Base-by-base conservation (phyloP, 352 stramenopile genomes). In the Phytophthora brassicae region DNA sequence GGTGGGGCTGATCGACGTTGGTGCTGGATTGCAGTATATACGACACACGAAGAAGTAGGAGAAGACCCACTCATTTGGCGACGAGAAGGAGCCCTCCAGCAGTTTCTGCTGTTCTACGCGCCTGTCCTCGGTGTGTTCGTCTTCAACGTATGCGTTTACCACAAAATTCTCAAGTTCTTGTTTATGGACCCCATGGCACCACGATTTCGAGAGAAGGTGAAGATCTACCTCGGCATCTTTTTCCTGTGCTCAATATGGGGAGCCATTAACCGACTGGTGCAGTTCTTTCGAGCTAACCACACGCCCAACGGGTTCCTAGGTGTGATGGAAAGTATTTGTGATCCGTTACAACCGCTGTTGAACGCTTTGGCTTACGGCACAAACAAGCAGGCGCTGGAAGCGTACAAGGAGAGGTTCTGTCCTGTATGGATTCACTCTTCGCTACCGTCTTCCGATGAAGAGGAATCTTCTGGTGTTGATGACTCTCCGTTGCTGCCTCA, bases 211-310 rank as follows among this genome's bases (percentile, higher is more conserved):
- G 60, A 68, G 16, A 86, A 85, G 39, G 81, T 90, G 19, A 72
- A 60, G 51, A 50, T 92, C 6, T 92, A 92, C 52, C 61, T 92
- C 12, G 68, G 77, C 24, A 83, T 90, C 38, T 81, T 84, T 59
- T 89, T 90, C 36, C 38, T 90, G 8, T 92, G 83, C 61, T 90
- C 83, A 3, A 47, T 90, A n/a, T 92, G 83, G 80, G 83, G 83
- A 41, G 60, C 76, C 1, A 56, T 88, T 45, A 89, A 92, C 44
- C 74, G 83, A 6, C 51, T 88, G 14, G 76, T 92, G 56, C 83
- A 92, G 72, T 79, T 79, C 26, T 71, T 75, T 28, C 66, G 78
- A 1, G 24, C 43, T 6, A 60, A 72, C 19, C 83, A 92, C 57
- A 57, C 60, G 46, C 70, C 83, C 1, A 86, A 75, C 45, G 80